Percentiles rank a stretch among this genome's conserved stretches.
Conservation (phyloP, 2,329 filamentous ascomycete genomes). For the Fusarium sp. region DNA sequence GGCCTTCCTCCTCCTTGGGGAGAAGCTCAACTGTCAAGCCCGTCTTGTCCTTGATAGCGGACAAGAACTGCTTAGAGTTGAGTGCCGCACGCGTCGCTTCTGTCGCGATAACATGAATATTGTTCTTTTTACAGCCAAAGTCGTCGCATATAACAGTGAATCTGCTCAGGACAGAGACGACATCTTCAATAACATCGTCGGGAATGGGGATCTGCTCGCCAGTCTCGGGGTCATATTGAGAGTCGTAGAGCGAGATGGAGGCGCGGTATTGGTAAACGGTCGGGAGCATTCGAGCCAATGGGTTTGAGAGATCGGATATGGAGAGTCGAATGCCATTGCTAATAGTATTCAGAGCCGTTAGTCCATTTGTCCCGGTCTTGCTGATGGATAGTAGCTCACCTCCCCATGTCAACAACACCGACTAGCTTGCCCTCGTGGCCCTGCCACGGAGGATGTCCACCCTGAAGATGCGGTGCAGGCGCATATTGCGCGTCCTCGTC, state of each 20-base stretch:
- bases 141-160: conserved; percentile 52
- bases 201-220: conserved; percentile 53
- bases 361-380: not conserved
- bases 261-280: conserved; percentile 54
- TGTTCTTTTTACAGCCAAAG: conserved; percentile 45
- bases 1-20: conserved; percentile 76
- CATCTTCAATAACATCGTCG: conserved; percentile 46
- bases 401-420: conserved; percentile 59
- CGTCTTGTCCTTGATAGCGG: conserved; percentile 66
- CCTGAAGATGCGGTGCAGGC: conserved; percentile 11
- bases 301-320: conserved; percentile 62
- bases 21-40: conserved; percentile 74
- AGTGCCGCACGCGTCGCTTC: conserved; percentile 53
- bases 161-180: conserved; percentile 49
- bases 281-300: conserved; percentile 74
- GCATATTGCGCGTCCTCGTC: conserved; percentile 24
- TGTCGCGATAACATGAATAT: conserved; percentile 53
- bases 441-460: conserved; percentile 51
- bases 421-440: conserved; percentile 51
- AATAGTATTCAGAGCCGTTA: conserved; percentile 11
- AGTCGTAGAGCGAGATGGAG: conserved; percentile 54
- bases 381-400: conserved; percentile 36
- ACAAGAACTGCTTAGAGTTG: conserved; percentile 51
- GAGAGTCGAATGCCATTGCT: conserved; percentile 83
- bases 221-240: conserved; percentile 52